Percentiles rank a stretch among this genome's conserved stretches.
Conservation (phyloP, 345 rosid genomes). For the Sisymbrium altissimum region DNA sequence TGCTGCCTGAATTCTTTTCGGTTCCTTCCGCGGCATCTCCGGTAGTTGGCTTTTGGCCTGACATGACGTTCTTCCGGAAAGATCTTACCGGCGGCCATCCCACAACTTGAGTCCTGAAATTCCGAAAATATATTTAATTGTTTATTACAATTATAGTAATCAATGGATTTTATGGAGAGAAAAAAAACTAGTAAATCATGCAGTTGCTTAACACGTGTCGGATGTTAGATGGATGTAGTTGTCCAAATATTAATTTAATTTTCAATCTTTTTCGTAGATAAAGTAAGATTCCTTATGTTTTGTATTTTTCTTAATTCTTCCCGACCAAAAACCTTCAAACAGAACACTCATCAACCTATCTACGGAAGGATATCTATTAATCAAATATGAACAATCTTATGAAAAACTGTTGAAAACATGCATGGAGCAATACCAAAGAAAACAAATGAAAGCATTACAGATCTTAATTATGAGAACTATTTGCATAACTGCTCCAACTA, state of each 20-base stretch:
- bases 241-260: background rate
- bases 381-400: background rate
- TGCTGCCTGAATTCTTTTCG: conserved; percentile 35
- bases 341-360: conserved; percentile 1
- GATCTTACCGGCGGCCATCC: conserved; percentile 91
- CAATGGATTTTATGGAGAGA: background rate
- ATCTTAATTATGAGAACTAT: background rate
- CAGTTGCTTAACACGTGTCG: conserved; percentile 28
- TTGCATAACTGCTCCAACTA: background rate
- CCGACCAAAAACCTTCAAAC: conserved; percentile 42
- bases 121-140: background rate
- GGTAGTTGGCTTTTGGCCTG: conserved; percentile 47
- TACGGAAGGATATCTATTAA: background rate
- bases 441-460: background rate
- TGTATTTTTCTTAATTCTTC: conserved; percentile 52
- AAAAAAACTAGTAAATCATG: background rate
- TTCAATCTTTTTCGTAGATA: conserved; percentile 9
- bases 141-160: background rate
- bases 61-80: conserved; percentile 66
- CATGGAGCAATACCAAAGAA: background rate
- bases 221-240: conserved; percentile 22
- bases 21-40: conserved; percentile 6
- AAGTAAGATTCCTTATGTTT: conserved; percentile 68
- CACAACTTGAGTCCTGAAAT: conserved; percentile 73
- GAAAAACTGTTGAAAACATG: conserved; percentile 3